phyloP scores from a whole-genome alignment of 140 eudicot genomes.

The Flaveria floridana region DNA sequence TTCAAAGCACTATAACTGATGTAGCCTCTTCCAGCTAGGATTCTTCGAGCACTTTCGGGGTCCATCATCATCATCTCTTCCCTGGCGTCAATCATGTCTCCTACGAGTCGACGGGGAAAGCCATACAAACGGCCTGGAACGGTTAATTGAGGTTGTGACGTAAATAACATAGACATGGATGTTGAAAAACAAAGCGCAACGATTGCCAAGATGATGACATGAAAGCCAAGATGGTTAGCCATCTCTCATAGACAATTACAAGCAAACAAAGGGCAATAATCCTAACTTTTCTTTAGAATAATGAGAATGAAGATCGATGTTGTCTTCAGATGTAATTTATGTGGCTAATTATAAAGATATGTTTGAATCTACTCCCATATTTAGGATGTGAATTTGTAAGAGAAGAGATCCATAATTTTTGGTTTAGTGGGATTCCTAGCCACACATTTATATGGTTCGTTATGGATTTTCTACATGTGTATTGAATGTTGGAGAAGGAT shows the following conservation, averaged over 20 bases:
- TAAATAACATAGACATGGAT: constrained; percentile 8
- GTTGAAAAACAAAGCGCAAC: background rate
- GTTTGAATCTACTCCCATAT: constrained; percentile 1
- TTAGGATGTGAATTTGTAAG: background rate
- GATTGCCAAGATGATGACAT: background rate
- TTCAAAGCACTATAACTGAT: constrained; percentile 45
- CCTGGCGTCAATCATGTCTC: background rate
- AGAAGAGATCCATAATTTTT: background rate
- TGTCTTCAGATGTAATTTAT: background rate
- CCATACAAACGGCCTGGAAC: constrained; percentile 5
- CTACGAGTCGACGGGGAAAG: background rate
- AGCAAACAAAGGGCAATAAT: background rate
- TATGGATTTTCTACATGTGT: too few relatives aligned
- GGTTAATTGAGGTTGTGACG: background rate
- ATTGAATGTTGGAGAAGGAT: too few relatives aligned
- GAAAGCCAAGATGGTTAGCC: background rate
- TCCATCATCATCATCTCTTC: constrained; percentile 47
- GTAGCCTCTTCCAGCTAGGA: constrained; percentile 35
- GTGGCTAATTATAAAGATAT: background rate
- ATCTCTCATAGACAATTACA: constrained; percentile 7
- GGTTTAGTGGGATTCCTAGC: constrained; percentile 10
- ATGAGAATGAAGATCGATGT: background rate
- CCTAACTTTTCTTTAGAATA: background rate
- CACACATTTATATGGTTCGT: background rate
- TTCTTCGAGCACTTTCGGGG: constrained; percentile 30